Base-by-base conservation (phyloP, 768 basidiomycete species). In the Scleroderma citrinum region DNA sequence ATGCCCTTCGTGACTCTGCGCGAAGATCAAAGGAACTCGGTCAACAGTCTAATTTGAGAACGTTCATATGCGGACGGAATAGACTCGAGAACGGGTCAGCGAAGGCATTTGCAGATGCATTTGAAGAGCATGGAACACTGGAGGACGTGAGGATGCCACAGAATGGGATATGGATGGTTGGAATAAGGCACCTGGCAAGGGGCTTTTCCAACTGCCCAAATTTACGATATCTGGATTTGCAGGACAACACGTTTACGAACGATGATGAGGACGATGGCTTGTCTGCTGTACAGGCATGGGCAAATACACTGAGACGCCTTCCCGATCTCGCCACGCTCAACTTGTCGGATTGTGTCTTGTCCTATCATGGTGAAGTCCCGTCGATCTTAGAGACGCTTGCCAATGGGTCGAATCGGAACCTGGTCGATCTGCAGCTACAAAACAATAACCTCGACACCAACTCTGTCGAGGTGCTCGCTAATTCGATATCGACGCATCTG, bases 101-200 rank as follows among this genome's bases (percentile, higher is more conserved):
- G 7, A 52, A 71, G 0, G 76, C 77, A 6, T 98, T 91, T 87
- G 92, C 90, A 1, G 78, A 82, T 34, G 94, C 95, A 4, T 95
- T 95, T 61, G 81, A 82, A 1, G 87, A 81, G 32, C 92, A 96
- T 61, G 83, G 80, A 7, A 82, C 81, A 6, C 77, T 99, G 29
- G 73, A 73, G 46, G 91, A 96, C 56, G 85, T 98, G 26, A 79
- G 88, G 50, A 85, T 98, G 83, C 88, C 90, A n/a, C 94, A 98
- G 74, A 97, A 99, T 61, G 96, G 95, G 5, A 97, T 99, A 58
- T 77, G 92, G 55, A 90, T 90, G 83, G 85, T 85, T 50, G 96
- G 96, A 4, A 87, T 95, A 60, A 77, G 76, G 8, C 78, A 81
- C 11, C 79, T 99, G 20, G 88, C 90, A 5, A 63, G 67, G 20